A percentile compares a stretch with the other conserved stretches of the same genome.
Evolutionary conservation across 2,329 filamentous ascomycete species (phyloP).

Genomic region (Fusarium poae): DNA sequence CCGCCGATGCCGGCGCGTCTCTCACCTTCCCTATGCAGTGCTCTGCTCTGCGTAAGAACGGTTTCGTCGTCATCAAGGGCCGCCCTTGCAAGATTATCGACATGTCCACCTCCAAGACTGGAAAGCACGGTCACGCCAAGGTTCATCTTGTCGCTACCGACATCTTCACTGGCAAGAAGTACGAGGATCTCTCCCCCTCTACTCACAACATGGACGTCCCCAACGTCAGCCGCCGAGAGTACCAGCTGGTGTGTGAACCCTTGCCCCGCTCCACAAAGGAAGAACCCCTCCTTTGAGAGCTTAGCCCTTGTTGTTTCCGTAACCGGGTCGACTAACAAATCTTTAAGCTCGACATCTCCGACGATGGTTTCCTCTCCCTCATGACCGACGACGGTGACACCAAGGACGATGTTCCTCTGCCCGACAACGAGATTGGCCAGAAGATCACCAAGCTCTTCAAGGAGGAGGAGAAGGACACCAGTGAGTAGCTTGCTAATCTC

Average conservation of each 20-base stretch:
- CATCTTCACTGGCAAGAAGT: constrained; percentile 99
- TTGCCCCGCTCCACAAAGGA: constrained; percentile 44
- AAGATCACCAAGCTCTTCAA: constrained; percentile 86
- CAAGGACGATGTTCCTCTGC: constrained; percentile 96
- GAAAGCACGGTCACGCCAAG: constrained; percentile 99
- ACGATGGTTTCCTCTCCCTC: constrained; percentile 94
- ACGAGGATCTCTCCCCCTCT: constrained; percentile 98
- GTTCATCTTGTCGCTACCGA: constrained; percentile 98
- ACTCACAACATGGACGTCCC: constrained; percentile 99
- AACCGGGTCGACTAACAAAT: constrained; percentile 34
- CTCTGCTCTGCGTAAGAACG: constrained; percentile 99
- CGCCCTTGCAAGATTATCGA: constrained; percentile 99
- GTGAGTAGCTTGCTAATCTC: constrained; percentile 68
- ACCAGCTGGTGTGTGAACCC: constrained; percentile 83
- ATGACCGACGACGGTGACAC: constrained; percentile 87
- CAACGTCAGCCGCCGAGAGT: constrained; percentile 90
- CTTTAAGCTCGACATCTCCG: constrained; percentile 86
- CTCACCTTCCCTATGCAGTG: constrained; percentile 98
- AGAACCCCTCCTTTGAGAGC: constrained; percentile 37
- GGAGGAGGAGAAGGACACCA: constrained; percentile 90
- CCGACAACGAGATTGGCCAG: constrained; percentile 88
- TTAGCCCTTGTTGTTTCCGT: constrained; percentile 17
- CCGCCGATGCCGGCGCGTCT: constrained; percentile 96
- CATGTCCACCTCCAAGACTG: constrained; percentile 99
- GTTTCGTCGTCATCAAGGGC: constrained; percentile 97